Base-by-base conservation (phyloP, 2,329 filamentous ascomycete species). In the Aureobasidium mangrovei region DNA sequence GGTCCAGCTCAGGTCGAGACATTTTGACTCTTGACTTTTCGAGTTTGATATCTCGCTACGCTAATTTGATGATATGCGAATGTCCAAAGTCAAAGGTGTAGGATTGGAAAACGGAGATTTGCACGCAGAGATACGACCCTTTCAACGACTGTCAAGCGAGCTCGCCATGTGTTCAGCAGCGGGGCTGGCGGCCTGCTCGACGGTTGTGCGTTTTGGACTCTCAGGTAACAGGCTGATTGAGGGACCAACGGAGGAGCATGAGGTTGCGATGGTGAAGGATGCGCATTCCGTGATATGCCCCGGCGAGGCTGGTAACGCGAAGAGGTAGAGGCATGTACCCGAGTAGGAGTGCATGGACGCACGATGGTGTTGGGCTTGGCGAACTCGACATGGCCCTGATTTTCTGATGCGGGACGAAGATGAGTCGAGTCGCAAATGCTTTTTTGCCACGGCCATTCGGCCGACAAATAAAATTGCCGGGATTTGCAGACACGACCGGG, bases 111-210 rank as follows among this genome's bases (percentile, higher is more conserved):
- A 39, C 47, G 38, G 47, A 51, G 47, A 51, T 51, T 26, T 41
- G 47, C 47, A 42, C 47, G 27, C 38, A 51, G 47, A 42, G 47
- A 51, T n/a, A 51, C 38, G 38, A 39, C 2, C 46, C 40, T 39
- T 35, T 39, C 46, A 49, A 49, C 46, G 46, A 39, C 26, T 12
- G 18, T 18, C 32, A 4, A 10, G 7, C 46, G 46, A 36, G 46
- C 46, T 49, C 46, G 46, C 46, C 46, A 36, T 40, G 18, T 36
- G 32, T 33, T 33, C 32, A 33, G 31, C 35, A 4, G 46, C 36
- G 27, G 46, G 31, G 45, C 45, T 35, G 32, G 45, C 33, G 45
- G 18, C 18, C 18, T 40, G 31, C 29, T 27, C 38, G 40, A 28
- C 46, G 36, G 27, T 40, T 40, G 46, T 36, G 46, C 36, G 9